These are phyloP conservation scores for Byssochlamys sp. DNA, from an alignment of 2,329 filamentous ascomycete genomes.

Conservation along the genomic window DNA sequence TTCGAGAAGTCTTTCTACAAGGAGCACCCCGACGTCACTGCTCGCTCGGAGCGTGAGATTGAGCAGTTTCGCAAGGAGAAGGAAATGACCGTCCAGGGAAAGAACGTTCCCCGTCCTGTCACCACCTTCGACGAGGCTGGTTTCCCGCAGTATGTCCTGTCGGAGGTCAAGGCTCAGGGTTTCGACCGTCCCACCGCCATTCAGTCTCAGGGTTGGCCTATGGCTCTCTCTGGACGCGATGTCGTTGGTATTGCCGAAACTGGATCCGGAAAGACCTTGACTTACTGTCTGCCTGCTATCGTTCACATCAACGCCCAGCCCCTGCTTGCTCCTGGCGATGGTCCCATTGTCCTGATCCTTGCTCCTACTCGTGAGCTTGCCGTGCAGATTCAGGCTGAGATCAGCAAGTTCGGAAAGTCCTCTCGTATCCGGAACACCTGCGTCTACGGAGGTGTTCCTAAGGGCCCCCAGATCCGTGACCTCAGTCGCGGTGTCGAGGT, in stretches of 20 bases:
- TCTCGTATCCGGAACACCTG: conserved; percentile 97
- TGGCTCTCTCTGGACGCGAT: conserved; percentile 95
- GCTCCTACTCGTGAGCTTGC: conserved; percentile 95
- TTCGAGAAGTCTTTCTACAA: conserved; percentile 99
- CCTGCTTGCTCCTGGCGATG: conserved; percentile 85
- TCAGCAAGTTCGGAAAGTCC: conserved; percentile 96
- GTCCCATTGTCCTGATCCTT: conserved; percentile 90
- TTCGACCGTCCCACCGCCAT: conserved; percentile 90
- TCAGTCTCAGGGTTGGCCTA: conserved; percentile 97
- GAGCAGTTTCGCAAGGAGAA: conserved; percentile 78
- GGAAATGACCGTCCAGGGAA: conserved; percentile 72
- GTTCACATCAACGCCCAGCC: conserved; percentile 99
- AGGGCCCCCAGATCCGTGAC: conserved; percentile 92
- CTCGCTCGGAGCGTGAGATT: conserved; percentile 67
- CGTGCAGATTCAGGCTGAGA: conserved; percentile 96
- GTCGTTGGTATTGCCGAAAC: conserved; percentile 99
- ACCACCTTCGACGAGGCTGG: conserved; percentile 96
- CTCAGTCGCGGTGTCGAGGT: conserved; percentile 92
- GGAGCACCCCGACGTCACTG: conserved; percentile 70
- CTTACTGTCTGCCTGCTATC: conserved; percentile 94
- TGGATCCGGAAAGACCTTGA: conserved; percentile 96
- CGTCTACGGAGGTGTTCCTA: conserved; percentile 97
- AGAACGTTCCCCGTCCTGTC: conserved; percentile 79
- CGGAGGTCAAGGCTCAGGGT: conserved; percentile 95
- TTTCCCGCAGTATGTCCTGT: conserved; percentile 94